These are phyloP conservation scores for Boletus coccyginus DNA, from an alignment of 768 basidiomycete species.

Conservation along the genomic window DNA sequence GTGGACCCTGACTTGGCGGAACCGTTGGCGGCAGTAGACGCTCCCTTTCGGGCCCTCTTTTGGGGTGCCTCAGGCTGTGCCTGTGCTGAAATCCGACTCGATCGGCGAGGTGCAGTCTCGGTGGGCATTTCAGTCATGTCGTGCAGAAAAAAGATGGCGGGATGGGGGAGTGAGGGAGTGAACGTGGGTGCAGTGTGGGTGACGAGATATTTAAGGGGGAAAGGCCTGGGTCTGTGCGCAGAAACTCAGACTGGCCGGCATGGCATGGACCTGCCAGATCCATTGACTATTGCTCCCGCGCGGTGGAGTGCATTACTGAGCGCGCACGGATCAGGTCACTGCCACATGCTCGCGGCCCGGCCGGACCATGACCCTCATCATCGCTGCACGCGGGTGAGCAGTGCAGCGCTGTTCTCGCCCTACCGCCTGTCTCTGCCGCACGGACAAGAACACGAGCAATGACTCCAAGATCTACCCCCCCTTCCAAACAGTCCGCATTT, in stretches of 20 bases:
- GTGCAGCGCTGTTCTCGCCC: too few relatives aligned
- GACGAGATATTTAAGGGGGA: slow-evolving; percentile 9
- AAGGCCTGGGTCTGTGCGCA: slow-evolving; percentile 26
- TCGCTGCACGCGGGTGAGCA: too few relatives aligned
- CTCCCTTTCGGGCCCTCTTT: slow-evolving; percentile 14
- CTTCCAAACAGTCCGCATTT: too few relatives aligned
- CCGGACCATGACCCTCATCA: too few relatives aligned
- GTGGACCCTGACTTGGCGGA: slow-evolving; percentile 31
- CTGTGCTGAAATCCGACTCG: slow-evolving; percentile 52
- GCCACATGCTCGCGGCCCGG: too few relatives aligned
- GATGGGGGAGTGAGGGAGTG: neutral
- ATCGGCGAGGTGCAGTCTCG: slow-evolving; percentile 45
- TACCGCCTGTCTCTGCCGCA: too few relatives aligned
- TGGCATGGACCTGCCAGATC: slow-evolving; percentile 17
- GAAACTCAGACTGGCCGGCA: slow-evolving; percentile 16
- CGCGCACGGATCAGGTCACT: slow-evolving; percentile 10
- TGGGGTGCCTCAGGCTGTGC: slow-evolving; percentile 35
- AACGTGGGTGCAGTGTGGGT: slow-evolving; percentile 2
- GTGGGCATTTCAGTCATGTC: slow-evolving; percentile 9
- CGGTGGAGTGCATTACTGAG: neutral
- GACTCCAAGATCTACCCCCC: too few relatives aligned
- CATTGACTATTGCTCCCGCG: slow-evolving; percentile 16
- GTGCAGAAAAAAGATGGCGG: neutral
- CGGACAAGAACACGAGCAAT: too few relatives aligned
- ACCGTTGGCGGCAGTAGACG: slow-evolving; percentile 16